Evolutionary conservation across 768 basidiomycete genomes (phyloP).

Genomic region (Tephrocybe sp.): DNA sequence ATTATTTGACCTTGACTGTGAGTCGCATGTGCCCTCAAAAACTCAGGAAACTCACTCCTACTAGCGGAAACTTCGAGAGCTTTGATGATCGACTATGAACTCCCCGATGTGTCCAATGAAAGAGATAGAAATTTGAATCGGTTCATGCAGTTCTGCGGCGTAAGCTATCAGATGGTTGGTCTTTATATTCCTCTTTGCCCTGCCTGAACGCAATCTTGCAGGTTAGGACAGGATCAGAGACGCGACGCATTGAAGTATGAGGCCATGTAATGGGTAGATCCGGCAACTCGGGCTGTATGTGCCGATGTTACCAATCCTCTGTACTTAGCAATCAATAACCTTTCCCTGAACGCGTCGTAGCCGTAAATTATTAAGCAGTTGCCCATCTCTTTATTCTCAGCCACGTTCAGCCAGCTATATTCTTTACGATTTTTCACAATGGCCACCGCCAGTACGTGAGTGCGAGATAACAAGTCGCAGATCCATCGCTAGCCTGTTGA

Average conservation of each 20-base stretch:
- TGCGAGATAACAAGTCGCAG: not conserved
- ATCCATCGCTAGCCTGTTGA: not conserved
- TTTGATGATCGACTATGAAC: slow-evolving; percentile 36
- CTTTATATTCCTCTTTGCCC: not conserved
- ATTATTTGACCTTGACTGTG: slow-evolving; percentile 53
- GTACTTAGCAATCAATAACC: not conserved
- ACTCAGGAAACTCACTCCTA: not conserved
- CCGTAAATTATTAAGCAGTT: not conserved
- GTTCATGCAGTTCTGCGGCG: slow-evolving; percentile 55
- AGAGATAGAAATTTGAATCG: slow-evolving; percentile 50
- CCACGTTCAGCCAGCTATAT: not conserved
- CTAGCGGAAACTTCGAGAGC: slow-evolving; percentile 30
- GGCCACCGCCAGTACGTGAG: slow-evolving; percentile 16
- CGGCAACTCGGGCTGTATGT: not conserved
- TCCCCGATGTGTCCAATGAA: slow-evolving; percentile 33
- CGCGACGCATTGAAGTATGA: slow-evolving; percentile 7
- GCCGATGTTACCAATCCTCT: not conserved
- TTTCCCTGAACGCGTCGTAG: not conserved
- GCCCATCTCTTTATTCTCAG: not conserved
- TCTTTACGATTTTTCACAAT: slow-evolving; percentile 6
- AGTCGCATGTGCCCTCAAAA: slow-evolving; percentile 14
- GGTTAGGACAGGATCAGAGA: slow-evolving; percentile 14
- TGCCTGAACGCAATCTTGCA: slow-evolving; percentile 7
- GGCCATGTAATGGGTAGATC: not conserved
- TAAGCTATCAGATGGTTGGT: slow-evolving; percentile 55